Evolutionary conservation across 1,139 yeast genomes (phyloP).

Genomic region (Yamadazyma atmosphaerica): DNA sequence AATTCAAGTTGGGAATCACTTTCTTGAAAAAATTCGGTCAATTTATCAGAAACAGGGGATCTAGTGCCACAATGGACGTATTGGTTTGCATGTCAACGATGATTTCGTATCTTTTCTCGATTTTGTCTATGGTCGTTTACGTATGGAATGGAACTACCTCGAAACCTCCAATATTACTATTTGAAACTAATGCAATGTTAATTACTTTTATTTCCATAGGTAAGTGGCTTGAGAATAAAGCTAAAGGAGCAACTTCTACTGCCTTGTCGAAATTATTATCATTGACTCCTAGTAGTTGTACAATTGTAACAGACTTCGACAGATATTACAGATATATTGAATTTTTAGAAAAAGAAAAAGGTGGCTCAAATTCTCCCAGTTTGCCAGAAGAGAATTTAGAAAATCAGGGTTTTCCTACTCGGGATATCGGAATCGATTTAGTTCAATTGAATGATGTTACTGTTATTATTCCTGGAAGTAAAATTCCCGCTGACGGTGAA

Average conservation of each 20-base stretch:
- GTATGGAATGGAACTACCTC: slow-evolving; percentile 34
- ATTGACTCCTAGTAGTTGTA: slow-evolving; percentile 77
- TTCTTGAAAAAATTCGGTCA: slow-evolving; percentile 66
- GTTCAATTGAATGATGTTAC: slow-evolving; percentile 78
- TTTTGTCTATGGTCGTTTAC: slow-evolving; percentile 54
- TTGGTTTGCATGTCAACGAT: slow-evolving; percentile 81
- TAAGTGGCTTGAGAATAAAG: slow-evolving; percentile 86
- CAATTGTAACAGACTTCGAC: slow-evolving; percentile 49
- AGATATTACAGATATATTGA: slow-evolving; percentile 23
- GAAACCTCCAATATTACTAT: slow-evolving; percentile 69
- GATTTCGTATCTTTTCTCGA: slow-evolving; percentile 74
- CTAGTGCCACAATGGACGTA: slow-evolving; percentile 90
- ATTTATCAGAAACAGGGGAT: slow-evolving; percentile 63
- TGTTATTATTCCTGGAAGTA: slow-evolving; percentile 80
- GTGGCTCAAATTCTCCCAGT: slow-evolving; percentile 2
- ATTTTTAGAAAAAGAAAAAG: slow-evolving; percentile 14
- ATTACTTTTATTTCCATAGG: slow-evolving; percentile 83
- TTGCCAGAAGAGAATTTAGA: slow-evolving; percentile 2
- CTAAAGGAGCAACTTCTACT: slow-evolving; percentile 90
- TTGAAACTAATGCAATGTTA: slow-evolving; percentile 88
- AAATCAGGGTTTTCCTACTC: slow-evolving; percentile 22
- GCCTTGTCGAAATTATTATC: slow-evolving; percentile 81
- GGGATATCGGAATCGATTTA: slow-evolving; percentile 64
- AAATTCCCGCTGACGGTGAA: slow-evolving; percentile 88
- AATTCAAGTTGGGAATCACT: slow-evolving; percentile 61